Evolutionary conservation across 1,284 basidiomycete genomes (phyloP), one percentile per base, ranked within the genome.

Genomic region (Heimioporus retisporus): DNA sequence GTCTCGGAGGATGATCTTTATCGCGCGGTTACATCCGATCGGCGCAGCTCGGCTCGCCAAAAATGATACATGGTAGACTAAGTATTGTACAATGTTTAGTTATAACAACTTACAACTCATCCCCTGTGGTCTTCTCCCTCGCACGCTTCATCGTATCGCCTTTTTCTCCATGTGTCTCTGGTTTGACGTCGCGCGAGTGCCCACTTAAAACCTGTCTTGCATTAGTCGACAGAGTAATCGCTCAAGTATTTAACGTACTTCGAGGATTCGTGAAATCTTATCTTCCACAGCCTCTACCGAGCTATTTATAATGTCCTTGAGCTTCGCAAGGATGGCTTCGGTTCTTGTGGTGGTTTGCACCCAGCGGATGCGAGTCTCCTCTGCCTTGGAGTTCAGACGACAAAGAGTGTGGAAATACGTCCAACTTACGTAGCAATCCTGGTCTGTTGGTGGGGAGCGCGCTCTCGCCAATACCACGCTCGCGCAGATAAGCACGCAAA

Each of bases 301-400:
- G 35, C 82, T 84, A 66, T 88, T 85, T 58, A 95, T 80, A 50
- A 89, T 81, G 4, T 90, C 88, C 66, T 85, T 84, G 72, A 96
- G 86, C 64, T 83, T 85, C 43, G 81, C 78, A 73, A 90, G 86
- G 19, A 93, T 71, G 18, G 79, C 81, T 69, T 93, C 88, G n/a
- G 90, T 83, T 68, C 81, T 82, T 68, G 81, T 86, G 50, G 85
- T 81, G 5, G 85, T 81, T 78, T 94, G 90, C 42, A 93, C 85
- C 85, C 90, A 96, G 65, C 90, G 91, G 71, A 94, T 88, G 65
- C 94, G 91, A 13, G 89, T 87, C 79, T 95, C 93, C 81, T 92
- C 88, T 90, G 70, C 21, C 54, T 19, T 59, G 5, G 46, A 6
- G 25, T 51, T 65, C 31, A 68, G 35, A 35, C 53, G 67, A 67